Evolutionary conservation across 345 rosid species (phyloP), one percentile per base, ranked within the genome.

Genomic region (Durio zibethinus): DNA sequence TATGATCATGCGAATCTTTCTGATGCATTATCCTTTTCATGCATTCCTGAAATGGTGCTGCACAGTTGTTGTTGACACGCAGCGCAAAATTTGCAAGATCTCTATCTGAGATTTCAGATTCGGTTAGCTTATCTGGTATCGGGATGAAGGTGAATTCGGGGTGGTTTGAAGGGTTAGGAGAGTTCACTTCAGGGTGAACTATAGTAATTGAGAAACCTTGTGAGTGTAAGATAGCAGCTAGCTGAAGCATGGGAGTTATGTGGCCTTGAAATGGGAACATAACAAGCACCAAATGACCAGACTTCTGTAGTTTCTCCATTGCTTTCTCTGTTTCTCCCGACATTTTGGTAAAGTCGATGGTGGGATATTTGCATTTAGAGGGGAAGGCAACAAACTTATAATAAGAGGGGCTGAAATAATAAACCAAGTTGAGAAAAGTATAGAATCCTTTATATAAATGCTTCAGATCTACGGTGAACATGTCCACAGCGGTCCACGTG

Each of bases 191-290:
- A 54, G 60, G 60, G 60, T 54, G 29, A 54, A 54, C 0, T 54
- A 54, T 54, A 8, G 60, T n/a, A 78, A 84, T 67, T 29, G 83
- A 66, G 52, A 80, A 89, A 25, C 90, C 85, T 42, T 47, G 59
- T 4, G 81, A 83, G 35, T 76, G 73, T 57, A 88, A 85, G 35
- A 80, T 72, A 14, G 83, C 38, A 3, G 85, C 87, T 4, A 87
- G 77, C 45, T 85, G 88, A 77, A 88, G 87, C 85, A 85, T 82
- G 0, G 91, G 92, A 40, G 54, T 83, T 6, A 79, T 48, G 80
- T 87, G 91, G 33, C 87, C 91, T 75, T 84, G 87, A 72, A 75
- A 78, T 38, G 84, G 84, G 12, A 62, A 76, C 14, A 87, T 83
- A 14, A 85, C 86, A n/a, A 84, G 76, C 78, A 85, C 82, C 36